These are phyloP conservation scores for Dactylellina drechsleri DNA, from an alignment of 2,329 filamentous ascomycete species.

Conservation along the genomic window DNA sequence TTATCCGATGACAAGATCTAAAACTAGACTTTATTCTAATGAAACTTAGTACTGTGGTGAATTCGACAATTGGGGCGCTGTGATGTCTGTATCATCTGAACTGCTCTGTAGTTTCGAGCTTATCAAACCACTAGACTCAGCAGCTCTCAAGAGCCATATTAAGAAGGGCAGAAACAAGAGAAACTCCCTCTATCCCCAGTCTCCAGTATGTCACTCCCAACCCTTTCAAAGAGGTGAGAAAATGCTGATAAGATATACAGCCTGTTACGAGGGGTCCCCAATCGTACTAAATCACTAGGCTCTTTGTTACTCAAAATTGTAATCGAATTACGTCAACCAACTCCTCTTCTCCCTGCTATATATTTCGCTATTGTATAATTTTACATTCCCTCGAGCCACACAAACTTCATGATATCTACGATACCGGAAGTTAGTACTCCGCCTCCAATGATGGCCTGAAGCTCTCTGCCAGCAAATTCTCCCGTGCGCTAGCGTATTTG, in stretches of 20 bases:
- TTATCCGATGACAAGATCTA: constrained; percentile 56
- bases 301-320: neutral
- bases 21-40: constrained; percentile 55
- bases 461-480: neutral
- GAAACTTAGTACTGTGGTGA: constrained; percentile 86
- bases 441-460: neutral
- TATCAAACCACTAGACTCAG: constrained; percentile 94
- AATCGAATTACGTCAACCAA: neutral
- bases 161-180: constrained; percentile 76
- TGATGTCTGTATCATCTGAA: constrained; percentile 96
- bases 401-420: constrained; percentile 16
- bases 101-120: constrained; percentile 96
- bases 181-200: constrained; percentile 47
- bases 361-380: constrained; percentile 1
- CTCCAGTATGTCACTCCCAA: constrained; percentile 33
- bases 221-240: neutral
- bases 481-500: neutral
- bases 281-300: constrained; percentile 29
- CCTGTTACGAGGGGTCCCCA: constrained; percentile 38
- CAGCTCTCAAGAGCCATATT: constrained; percentile 96
- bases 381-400: neutral
- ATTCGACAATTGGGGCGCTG: constrained; percentile 98
- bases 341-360: neutral
- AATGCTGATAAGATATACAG: constrained; percentile 28
- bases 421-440: constrained; percentile 10